Evolutionary conservation across 163 green algal species (phyloP), one percentile per base, ranked within the genome.

Genomic region (Trebouxiophyceae sp.): DNA sequence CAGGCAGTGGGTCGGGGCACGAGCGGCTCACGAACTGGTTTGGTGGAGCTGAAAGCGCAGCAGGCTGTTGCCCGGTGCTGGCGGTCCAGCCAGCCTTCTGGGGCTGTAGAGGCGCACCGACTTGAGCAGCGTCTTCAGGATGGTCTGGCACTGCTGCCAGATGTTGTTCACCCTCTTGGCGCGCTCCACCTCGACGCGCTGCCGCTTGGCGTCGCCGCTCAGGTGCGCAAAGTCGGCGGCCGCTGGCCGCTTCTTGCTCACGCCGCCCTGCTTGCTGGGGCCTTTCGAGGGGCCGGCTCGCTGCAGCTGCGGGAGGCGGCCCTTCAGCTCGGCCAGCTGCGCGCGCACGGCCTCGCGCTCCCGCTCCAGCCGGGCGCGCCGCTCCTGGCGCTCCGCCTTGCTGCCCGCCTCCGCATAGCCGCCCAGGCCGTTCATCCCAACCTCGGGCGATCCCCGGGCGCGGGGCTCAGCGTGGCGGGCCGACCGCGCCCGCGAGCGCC

Each of bases 81-180:
- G n/a, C n/a, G n/a, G n/a, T n/a, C n/a, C n/a, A n/a, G n/a, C n/a
- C n/a, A n/a, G n/a, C n/a, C n/a, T n/a, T n/a, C n/a, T n/a, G n/a
- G n/a, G n/a, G n/a, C n/a, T n/a, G n/a, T n/a, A 50, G 12, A 16
- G 39, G 39, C 39, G 12, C 39, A 50, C 39, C 39, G 39, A 50
- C 39, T 62, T 62, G n/a, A 7, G 5, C 7, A 39, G 34, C 68
- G 58, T 57, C 29, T 86, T 87, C 12, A 85, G 55, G 0, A 86
- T 66, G 22, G 54, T 77, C 5, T 45, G 45, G 67, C 72, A 76
- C 45, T 81, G 67, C 31, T 71, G 66, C 64, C 73, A 86, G 34
- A 81, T 47, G 57, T 24, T 54, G 5, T 72, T 47, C n/a, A 71
- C 30, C 19, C 65, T 60, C 57, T 71, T 70, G 29, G 69, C 46